Evolutionary conservation across 2,329 filamentous ascomycete species (phyloP), one percentile per base, ranked within the genome.

Genomic region (Sphaerulina vaccinii): DNA sequence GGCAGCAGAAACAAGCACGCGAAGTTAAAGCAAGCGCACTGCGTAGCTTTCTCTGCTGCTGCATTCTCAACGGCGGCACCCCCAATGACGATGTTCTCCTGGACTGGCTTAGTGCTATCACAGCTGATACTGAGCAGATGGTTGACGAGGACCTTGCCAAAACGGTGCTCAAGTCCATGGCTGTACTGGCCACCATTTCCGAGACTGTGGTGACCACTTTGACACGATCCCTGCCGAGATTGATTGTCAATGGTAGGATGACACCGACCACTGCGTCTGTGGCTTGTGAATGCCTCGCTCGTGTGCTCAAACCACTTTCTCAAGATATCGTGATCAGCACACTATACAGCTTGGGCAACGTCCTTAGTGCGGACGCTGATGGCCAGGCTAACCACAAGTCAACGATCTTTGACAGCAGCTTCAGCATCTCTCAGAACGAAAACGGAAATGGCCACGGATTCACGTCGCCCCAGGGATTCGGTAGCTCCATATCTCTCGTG

Each of bases 281-380:
- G 27, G 92, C 92, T 22, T 90, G 91, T n/a, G 83, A 84, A 59
- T 93, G 87, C 62, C 76, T 99, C 27, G 90, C 91, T 2, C 86
- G 85, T 59, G 84, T 95, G 15, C 75, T 99, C 49, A 86, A 85
- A 60, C 79, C 86, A 63, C 79, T 97, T 10, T 95, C 93, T 1
- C 88, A 95, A 62, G 93, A 99, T 74, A 86, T 90, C 29, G 82
- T 96, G 29, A 97, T 99, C 60, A 95, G 91, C 4, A 97, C 91
- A 1, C 76, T 99, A 8, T 99, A 99, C 71, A 93, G 90, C 0
- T 79, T 99, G n/a, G 93, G 93, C 16, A 99, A 99, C 67, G 87
- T 96, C 3, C 78, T 99, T 11, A 96, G 90, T 62, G 85, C 90
- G 4, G 83, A 81, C 40, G 77, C 79, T 5, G 73, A 72, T 27